A percentile compares a stretch with the other conserved stretches of the same genome.
Conservation (phyloP, 805 yeast species). For the Metschnikowia bowlesiae region DNA sequence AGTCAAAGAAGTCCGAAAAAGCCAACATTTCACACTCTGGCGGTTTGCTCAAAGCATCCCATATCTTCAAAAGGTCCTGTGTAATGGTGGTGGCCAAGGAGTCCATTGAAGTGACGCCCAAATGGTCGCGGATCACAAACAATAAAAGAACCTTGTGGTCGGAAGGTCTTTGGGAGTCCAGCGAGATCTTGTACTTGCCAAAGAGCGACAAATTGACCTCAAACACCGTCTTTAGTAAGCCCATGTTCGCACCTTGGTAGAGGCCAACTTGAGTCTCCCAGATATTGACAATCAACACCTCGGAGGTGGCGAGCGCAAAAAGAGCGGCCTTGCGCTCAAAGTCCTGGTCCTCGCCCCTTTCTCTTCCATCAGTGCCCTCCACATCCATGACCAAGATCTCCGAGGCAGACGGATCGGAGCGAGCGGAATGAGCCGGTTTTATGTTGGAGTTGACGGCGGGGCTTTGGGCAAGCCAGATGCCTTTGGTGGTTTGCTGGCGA, state of each 20-base stretch:
- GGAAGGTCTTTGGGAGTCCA: conserved; percentile 12
- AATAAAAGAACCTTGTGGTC: conserved; percentile 64
- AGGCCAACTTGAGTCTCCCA: conserved; percentile 98
- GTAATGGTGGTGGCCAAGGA: conserved; percentile 66
- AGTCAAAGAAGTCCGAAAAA: conserved; percentile 76
- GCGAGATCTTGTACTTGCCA: conserved; percentile 42
- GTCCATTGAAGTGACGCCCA: conserved; percentile 78
- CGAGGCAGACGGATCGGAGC: conserved; percentile 10
- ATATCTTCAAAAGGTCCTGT: conserved; percentile 68
- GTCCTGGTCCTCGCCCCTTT: conserved; percentile 97
- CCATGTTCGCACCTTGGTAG: conserved; percentile 98
- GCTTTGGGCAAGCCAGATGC: conserved; percentile 42
- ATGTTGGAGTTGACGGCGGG: conserved; percentile 25
- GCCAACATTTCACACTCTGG: conserved; percentile 49
- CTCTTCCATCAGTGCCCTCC: conserved; percentile 99
- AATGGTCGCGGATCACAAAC: conserved; percentile 89
- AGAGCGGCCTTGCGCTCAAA: conserved; percentile 95
- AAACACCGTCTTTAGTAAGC: conserved; percentile 87
- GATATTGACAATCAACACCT: conserved; percentile 82
- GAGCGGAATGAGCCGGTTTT: neutral
- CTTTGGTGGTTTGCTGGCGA: conserved; percentile 76
- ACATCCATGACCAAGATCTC: conserved; percentile 85
- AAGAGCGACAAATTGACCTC: conserved; percentile 89
- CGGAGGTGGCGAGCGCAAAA: conserved; percentile 90
- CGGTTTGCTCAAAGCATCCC: conserved; percentile 78